Percentiles rank a stretch among this genome's conserved stretches.
Evolutionary conservation across 495 filamentous ascomycete species (phyloP).

Genomic region (Aspergillus affinis): DNA sequence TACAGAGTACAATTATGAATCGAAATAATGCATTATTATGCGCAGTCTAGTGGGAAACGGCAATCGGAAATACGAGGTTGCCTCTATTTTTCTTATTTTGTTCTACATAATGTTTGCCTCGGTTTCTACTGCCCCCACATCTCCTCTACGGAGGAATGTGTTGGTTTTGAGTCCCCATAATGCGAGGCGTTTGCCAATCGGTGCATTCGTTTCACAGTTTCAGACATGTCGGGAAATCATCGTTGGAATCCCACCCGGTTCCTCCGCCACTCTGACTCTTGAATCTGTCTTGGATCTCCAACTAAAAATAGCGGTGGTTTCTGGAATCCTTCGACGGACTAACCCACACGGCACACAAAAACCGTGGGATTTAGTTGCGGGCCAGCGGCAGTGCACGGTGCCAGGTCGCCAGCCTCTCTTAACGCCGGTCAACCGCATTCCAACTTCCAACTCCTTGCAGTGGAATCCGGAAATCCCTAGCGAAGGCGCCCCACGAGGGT

Average conservation of each 20-base stretch:
- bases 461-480: background rate
- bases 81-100: background rate
- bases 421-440: background rate
- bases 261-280: background rate
- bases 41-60: background rate
- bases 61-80: background rate
- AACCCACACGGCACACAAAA: conserved; percentile 10
- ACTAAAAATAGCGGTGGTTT: conserved; percentile 16
- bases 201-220: conserved; percentile 1
- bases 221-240: conserved; percentile 7
- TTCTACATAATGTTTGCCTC: background rate
- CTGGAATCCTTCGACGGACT: conserved; percentile 28
- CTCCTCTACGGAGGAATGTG: background rate
- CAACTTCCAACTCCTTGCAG: background rate
- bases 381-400: conserved; percentile 10
- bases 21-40: background rate
- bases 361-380: conserved; percentile 5
- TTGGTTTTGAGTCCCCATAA: background rate
- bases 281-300: conserved; percentile 11
- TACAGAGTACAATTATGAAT: background rate
- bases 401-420: background rate
- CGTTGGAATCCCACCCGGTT: conserved; percentile 18
- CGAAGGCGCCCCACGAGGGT: conserved; percentile 8
- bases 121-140: background rate
- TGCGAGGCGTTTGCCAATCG: background rate